A percentile compares a stretch with the other conserved stretches of the same genome.
Conservation (phyloP, 169 alveolate genomes). For the Eimeria maxima region DNA sequence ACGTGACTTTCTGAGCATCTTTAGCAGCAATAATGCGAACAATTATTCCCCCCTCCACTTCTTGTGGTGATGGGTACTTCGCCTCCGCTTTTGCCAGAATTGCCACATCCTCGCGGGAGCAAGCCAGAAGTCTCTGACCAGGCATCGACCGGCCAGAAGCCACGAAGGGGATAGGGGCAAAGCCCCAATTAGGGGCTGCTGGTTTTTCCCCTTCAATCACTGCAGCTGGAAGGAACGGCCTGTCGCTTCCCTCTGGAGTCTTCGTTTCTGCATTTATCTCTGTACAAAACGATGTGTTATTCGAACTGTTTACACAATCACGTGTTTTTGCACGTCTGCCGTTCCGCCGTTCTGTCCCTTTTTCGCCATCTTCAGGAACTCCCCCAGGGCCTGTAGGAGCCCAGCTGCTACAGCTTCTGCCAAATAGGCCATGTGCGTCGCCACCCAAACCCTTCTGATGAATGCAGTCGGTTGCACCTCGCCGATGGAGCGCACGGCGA, state of each 20-base stretch:
- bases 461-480: neutral
- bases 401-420: neutral
- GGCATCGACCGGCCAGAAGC: slow-evolving; percentile 84
- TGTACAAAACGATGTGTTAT: neutral
- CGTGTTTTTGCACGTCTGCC: neutral
- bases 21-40: slow-evolving; percentile 88
- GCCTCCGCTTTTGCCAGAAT: slow-evolving; percentile 84
- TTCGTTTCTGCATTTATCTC: neutral
- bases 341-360: neutral
- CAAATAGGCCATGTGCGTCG: neutral
- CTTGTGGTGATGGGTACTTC: slow-evolving; percentile 88
- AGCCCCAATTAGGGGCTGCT: slow-evolving; percentile 15
- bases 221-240: neutral
- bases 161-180: slow-evolving; percentile 77
- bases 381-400: neutral
- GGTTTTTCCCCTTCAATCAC: neutral
- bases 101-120: slow-evolving; percentile 85
- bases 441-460: neutral
- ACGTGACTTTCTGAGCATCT: slow-evolving; percentile 86
- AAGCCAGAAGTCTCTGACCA: slow-evolving; percentile 87
- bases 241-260: neutral
- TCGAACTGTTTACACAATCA: neutral
- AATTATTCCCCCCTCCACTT: slow-evolving; percentile 90
- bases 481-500: neutral
- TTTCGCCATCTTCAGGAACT: neutral